Evolutionary conservation across 164 flowering plant genomes (phyloP), one percentile per base, ranked within the genome.

Genomic region (Litsea cubeba): DNA sequence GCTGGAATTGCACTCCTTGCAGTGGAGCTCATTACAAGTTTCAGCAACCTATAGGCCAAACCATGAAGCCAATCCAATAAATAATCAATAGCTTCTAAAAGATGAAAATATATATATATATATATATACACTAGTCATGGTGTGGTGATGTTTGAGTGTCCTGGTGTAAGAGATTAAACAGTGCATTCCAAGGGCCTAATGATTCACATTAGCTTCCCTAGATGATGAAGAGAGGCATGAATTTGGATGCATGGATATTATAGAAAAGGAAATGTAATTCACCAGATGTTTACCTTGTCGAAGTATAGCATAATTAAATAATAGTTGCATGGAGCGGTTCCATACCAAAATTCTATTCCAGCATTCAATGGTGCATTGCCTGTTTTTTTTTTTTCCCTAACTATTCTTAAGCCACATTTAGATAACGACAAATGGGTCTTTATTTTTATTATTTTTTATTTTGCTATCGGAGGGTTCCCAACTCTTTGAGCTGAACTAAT

Each of bases 1-100:
- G 77, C 35, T 81, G 78, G 71, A 76, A 71, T 50, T 66, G 77
- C 77, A 76, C n/a, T 30, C 63, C 76, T 17, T 68, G 72, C 68
- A 58, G 72, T 58, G 74, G 67, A 26, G 30, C 28, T 65, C 40
- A 30, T 49, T 71, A 40, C 32, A n/a, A 10, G 15, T 78, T 78
- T 57, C 74, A 70, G 50, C 76, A 57, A 15, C 40, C 72, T 60
- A n/a, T 51, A 2, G 49, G 71, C n/a, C 72, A 71, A 22, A 25
- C 62, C 58, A 66, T 72, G 68, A 78, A 78, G 71, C 68, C 76
- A 65, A 66, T 78, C 24, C 46, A 71, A 30, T 74, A 58, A 71
- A 30, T 71, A 49, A 74, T 14, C 68, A 18, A 15, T 28, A 18
- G 68, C 40, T 65, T 7, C 26, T 26, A 26, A n/a, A 5, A 7